Conservation (phyloP, 768 basidiomycete genomes). For the Trametes cubensis region DNA sequence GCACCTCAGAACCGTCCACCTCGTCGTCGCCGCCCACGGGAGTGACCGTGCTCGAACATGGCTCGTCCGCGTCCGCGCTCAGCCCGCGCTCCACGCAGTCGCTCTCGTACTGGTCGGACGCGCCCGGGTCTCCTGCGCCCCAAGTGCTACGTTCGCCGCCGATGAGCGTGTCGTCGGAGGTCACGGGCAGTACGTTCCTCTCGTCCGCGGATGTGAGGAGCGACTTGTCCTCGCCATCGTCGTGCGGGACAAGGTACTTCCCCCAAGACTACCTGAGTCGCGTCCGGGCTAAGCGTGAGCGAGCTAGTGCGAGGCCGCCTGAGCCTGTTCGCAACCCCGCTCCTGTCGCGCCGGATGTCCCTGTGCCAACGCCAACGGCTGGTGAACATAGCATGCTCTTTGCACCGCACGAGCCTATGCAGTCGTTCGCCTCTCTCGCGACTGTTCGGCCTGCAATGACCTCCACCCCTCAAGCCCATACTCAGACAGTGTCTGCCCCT, state of each 20-base stretch:
- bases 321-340: background rate
- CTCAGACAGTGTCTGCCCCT: background rate
- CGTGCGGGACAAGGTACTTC: conserved; percentile 10
- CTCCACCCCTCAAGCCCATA: background rate
- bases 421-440: too few relatives aligned
- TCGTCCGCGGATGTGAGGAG: conserved; percentile 10
- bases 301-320: background rate
- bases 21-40: conserved; percentile 14
- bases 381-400: too few relatives aligned
- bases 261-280: conserved; percentile 1
- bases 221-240: conserved; percentile 11
- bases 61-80: background rate
- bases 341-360: background rate
- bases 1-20: conserved; percentile 1
- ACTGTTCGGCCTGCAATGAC: too few relatives aligned
- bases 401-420: too few relatives aligned
- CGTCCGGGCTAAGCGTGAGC: background rate
- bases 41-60: conserved; percentile 4
- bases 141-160: background rate
- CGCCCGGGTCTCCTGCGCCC: background rate
- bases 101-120: conserved; percentile 11
- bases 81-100: conserved; percentile 8
- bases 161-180: background rate
- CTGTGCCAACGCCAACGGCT: too few relatives aligned
- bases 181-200: conserved; percentile 8